phyloP scores from a whole-genome alignment of 2,329 filamentous ascomycete species.

The Arthrobotrys sinensis region DNA sequence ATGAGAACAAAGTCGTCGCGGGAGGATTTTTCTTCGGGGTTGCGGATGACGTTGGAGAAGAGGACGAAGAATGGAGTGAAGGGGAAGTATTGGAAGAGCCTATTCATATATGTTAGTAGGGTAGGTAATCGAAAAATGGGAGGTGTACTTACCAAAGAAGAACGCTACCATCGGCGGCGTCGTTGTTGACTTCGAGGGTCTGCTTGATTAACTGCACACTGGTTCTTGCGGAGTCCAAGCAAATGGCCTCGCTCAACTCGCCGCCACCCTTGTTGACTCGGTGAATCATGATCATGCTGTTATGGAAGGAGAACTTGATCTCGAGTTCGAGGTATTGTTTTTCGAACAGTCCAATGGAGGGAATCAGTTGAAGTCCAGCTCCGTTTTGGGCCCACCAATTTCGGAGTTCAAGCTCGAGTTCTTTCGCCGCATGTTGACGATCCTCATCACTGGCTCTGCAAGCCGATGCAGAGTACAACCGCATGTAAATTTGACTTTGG shows the following conservation, averaged over 20 bases:
- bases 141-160: constrained; percentile 64
- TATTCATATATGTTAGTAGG: constrained; percentile 10
- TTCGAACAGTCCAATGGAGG: constrained; percentile 62
- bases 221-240: constrained; percentile 56
- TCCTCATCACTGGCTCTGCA: constrained; percentile 67
- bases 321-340: constrained; percentile 65
- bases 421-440: constrained; percentile 67
- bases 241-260: constrained; percentile 54
- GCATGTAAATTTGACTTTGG: constrained; percentile 75
- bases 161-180: constrained; percentile 67
- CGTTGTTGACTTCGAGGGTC: constrained; percentile 56
- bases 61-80: constrained; percentile 76
- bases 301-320: constrained; percentile 60
- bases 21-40: constrained; percentile 61
- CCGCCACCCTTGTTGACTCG: constrained; percentile 51
- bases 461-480: constrained; percentile 71
- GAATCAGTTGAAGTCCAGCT: constrained; percentile 53
- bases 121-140: neutral
- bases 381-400: constrained; percentile 64
- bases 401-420: constrained; percentile 63
- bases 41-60: constrained; percentile 72
- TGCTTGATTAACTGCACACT: constrained; percentile 59
- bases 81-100: constrained; percentile 69
- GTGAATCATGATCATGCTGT: constrained; percentile 60
- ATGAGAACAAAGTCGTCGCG: constrained; percentile 62